phyloP scores from a whole-genome alignment of 805 yeast genomes.

The Candida vartiovaarae region DNA sequence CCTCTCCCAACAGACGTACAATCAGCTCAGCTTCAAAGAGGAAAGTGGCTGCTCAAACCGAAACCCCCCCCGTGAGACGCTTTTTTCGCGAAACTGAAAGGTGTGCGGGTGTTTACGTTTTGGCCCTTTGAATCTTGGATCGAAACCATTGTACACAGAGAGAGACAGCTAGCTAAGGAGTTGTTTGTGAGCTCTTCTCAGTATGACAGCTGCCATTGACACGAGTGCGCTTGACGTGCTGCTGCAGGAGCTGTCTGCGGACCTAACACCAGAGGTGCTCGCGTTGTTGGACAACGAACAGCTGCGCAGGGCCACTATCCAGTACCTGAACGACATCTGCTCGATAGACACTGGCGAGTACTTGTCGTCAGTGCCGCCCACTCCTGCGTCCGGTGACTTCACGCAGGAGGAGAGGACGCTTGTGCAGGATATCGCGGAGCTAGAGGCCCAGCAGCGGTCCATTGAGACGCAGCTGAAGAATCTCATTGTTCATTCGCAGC shows the following conservation, averaged over 20 bases:
- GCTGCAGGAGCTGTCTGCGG: conserved; percentile 28
- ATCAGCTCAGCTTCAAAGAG: too few relatives aligned
- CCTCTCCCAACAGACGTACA: too few relatives aligned
- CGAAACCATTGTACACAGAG: too few relatives aligned
- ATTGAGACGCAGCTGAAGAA: conserved; percentile 39
- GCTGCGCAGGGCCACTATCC: conserved; percentile 30
- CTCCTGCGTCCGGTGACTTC: conserved; percentile 26
- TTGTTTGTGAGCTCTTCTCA: background rate
- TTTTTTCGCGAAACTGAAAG: too few relatives aligned
- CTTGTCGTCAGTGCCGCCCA: conserved; percentile 34
- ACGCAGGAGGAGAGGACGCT: conserved; percentile 28
- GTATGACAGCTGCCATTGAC: conserved; percentile 3
- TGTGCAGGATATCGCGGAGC: conserved; percentile 68
- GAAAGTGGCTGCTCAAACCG: too few relatives aligned
- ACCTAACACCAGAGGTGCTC: conserved; percentile 21
- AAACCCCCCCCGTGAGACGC: too few relatives aligned
- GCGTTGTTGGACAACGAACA: conserved; percentile 24
- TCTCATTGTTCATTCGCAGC: conserved; percentile 29
- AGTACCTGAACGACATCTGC: conserved; percentile 32
- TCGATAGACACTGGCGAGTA: conserved; percentile 43
- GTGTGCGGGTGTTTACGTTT: too few relatives aligned
- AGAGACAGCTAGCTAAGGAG: too few relatives aligned
- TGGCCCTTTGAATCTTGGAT: too few relatives aligned
- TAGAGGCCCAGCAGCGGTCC: conserved; percentile 47
- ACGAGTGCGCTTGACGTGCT: conserved; percentile 25